Evolutionary conservation across 1,139 yeast genomes (phyloP).

Genomic region (Geotrichum australiense): DNA sequence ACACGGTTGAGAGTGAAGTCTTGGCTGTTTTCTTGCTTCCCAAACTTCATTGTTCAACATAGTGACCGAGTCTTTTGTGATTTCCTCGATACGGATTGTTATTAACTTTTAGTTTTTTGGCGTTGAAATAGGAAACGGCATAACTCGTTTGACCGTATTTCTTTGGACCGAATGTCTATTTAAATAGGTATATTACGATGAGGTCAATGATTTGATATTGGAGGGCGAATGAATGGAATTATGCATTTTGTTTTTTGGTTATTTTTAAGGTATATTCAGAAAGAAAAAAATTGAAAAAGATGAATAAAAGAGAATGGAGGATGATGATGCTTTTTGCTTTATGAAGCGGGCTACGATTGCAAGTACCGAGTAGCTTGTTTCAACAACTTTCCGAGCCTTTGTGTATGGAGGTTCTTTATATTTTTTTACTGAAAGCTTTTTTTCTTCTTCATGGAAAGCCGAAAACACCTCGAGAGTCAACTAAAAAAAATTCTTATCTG

Average conservation of each 20-base stretch:
- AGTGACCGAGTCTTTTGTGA: too few species aligned
- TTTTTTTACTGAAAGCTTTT: too few species aligned
- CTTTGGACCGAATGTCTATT: constrained; percentile 29
- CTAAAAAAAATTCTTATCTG: too few species aligned
- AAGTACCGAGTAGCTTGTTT: too few species aligned
- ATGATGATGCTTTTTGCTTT: too few species aligned
- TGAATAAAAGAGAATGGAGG: not conserved
- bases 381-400: too few species aligned
- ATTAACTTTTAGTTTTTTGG: not conserved
- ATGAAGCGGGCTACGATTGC: too few species aligned
- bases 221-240: too few species aligned
- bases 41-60: not conserved
- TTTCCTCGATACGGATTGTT: not conserved
- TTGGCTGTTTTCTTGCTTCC: not conserved
- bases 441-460: too few species aligned
- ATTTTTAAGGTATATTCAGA: not conserved
- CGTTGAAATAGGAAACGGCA: constrained; percentile 19
- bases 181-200: constrained; percentile 9
- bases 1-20: not conserved
- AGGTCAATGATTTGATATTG: too few species aligned
- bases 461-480: too few species aligned
- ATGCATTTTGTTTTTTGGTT: not conserved
- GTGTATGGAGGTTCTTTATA: too few species aligned
- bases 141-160: constrained; percentile 28
- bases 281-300: not conserved